phyloP scores from a whole-genome alignment of 495 filamentous ascomycete species.

The Hypoxylon subgilvum region DNA sequence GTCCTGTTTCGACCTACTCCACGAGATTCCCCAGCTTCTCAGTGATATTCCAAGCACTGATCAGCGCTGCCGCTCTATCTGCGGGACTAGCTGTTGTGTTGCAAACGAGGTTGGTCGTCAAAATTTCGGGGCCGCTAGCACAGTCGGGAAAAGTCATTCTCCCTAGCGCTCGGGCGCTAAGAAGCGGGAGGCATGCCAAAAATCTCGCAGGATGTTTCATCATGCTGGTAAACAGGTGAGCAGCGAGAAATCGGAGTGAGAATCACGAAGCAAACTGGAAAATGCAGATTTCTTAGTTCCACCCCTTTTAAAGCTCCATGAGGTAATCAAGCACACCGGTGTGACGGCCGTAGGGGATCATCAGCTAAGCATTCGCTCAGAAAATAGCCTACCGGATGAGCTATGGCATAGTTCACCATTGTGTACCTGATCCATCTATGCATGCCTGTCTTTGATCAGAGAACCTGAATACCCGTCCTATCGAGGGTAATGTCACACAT shows the following conservation, averaged over 20 bases:
- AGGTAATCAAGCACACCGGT: neutral
- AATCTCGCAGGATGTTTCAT: slow-evolving; percentile 17
- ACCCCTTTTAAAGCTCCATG: neutral
- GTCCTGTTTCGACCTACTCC: slow-evolving; percentile 31
- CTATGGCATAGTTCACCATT: neutral
- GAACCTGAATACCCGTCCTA: slow-evolving; percentile 9
- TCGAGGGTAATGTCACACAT: slow-evolving; percentile 5
- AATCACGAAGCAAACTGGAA: too few relatives aligned
- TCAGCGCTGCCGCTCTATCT: slow-evolving; percentile 52
- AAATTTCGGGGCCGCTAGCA: slow-evolving; percentile 35
- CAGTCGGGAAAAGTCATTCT: slow-evolving; percentile 44
- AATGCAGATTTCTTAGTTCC: neutral
- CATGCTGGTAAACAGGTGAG: neutral
- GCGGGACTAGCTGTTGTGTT: slow-evolving; percentile 51
- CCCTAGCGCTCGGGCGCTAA: slow-evolving; percentile 20
- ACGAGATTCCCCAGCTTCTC: slow-evolving; percentile 53
- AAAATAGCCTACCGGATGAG: slow-evolving; percentile 32
- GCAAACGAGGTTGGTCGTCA: slow-evolving; percentile 53
- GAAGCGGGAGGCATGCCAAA: slow-evolving; percentile 14
- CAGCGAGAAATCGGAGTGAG: neutral
- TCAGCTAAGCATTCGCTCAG: slow-evolving; percentile 3
- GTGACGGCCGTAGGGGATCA: neutral
- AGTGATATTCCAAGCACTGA: slow-evolving; percentile 48
- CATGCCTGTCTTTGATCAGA: neutral
- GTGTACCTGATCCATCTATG: slow-evolving; percentile 4